These are phyloP conservation scores for Fusarium sp. DNA, from an alignment of 2,329 filamentous ascomycete species.

Conservation along the genomic window DNA sequence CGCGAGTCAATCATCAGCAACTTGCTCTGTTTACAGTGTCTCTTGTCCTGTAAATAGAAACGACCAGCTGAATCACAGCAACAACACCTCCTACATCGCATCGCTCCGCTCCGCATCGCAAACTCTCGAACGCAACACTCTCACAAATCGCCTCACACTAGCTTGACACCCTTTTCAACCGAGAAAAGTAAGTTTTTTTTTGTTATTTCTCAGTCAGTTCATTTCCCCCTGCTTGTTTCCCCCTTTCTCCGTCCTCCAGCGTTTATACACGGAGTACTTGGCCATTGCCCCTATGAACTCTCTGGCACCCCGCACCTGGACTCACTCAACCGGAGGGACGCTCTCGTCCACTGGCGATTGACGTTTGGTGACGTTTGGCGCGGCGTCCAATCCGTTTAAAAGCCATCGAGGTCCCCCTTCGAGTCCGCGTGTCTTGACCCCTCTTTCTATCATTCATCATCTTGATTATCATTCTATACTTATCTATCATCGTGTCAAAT, in stretches of 20 bases:
- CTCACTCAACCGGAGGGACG: conserved; percentile 15
- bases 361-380: conserved; percentile 46
- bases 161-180: conserved; percentile 10
- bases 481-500: conserved; percentile 21
- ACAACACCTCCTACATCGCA: conserved; percentile 1
- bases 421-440: conserved; percentile 21
- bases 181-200: conserved; percentile 40
- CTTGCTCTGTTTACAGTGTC: neutral
- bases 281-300: conserved; percentile 6
- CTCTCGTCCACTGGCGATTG: conserved; percentile 29
- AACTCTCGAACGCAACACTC: conserved; percentile 3
- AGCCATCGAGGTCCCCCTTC: conserved; percentile 38
- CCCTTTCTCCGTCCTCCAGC: conserved; percentile 25
- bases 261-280: conserved; percentile 44
- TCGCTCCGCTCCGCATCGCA: conserved; percentile 21
- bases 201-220: conserved; percentile 8
- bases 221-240: conserved; percentile 1
- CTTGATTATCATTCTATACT: conserved; percentile 3
- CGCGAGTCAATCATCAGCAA: neutral
- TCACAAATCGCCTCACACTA: conserved; percentile 6
- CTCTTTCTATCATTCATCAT: conserved; percentile 43
- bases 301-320: conserved; percentile 39
- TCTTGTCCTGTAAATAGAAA: conserved; percentile 17
- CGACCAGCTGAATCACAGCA: conserved; percentile 7
- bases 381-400: conserved; percentile 45